Evolutionary conservation across 2,329 filamentous ascomycete species (phyloP).

Genomic region (Aphanocladium album): DNA sequence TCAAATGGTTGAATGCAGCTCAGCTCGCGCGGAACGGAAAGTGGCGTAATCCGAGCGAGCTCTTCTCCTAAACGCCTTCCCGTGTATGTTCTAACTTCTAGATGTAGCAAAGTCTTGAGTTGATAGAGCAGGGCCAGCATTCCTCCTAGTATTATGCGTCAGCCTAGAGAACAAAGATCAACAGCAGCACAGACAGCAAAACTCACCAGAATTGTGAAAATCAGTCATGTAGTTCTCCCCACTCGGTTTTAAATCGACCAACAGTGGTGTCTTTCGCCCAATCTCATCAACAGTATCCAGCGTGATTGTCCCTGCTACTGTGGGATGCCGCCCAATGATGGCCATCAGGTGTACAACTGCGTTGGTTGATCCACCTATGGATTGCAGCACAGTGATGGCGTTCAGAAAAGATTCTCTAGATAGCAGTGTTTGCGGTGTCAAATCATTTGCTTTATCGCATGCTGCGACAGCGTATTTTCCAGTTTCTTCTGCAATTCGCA

Average conservation of each 20-base stretch:
- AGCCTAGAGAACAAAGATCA: too few species aligned
- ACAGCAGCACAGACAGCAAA: too few species aligned
- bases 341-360: slow-evolving; percentile 82
- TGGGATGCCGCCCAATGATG: slow-evolving; percentile 69
- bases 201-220: slow-evolving; percentile 64
- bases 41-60: slow-evolving; percentile 62
- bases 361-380: slow-evolving; percentile 80
- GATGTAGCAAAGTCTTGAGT: slow-evolving; percentile 70
- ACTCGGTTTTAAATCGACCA: slow-evolving; percentile 80
- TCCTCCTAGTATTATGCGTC: slow-evolving; percentile 50
- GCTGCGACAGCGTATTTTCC: slow-evolving; percentile 61
- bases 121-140: slow-evolving; percentile 77
- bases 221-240: slow-evolving; percentile 88
- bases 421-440: slow-evolving; percentile 65
- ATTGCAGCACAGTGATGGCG: slow-evolving; percentile 80
- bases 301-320: slow-evolving; percentile 57
- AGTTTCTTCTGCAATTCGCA: slow-evolving; percentile 74
- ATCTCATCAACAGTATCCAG: slow-evolving; percentile 76
- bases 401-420: slow-evolving; percentile 77
- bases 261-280: slow-evolving; percentile 70
- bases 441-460: slow-evolving; percentile 61
- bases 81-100: slow-evolving; percentile 74
- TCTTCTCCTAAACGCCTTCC: slow-evolving; percentile 80
- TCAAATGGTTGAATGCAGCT: slow-evolving; percentile 61
- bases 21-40: slow-evolving; percentile 36